phyloP scores from a whole-genome alignment of 1,139 yeast genomes.

The Kurtzmaniella quercitrusa region DNA sequence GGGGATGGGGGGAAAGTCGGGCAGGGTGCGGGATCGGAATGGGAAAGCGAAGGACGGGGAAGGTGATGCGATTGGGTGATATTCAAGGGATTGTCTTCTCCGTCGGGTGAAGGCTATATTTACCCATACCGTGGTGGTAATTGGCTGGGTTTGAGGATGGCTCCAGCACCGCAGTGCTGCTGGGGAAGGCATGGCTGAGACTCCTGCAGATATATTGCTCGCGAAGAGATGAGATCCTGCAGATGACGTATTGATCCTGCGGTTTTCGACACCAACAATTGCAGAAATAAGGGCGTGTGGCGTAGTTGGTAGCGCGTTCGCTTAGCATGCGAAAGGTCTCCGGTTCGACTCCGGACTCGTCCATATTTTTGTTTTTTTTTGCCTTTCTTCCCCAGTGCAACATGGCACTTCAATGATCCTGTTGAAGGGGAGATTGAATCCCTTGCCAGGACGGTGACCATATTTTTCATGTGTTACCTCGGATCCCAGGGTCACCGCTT shows the following conservation, averaged over 20 bases:
- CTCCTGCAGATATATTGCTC: background rate
- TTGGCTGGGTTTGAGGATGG: background rate
- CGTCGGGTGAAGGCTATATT: no score
- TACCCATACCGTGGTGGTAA: no score
- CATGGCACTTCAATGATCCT: no score
- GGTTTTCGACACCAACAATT: background rate
- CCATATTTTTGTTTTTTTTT: slow-evolving; percentile 47
- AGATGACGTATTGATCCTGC: background rate
- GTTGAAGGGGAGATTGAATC: no score
- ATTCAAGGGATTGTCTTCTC: no score
- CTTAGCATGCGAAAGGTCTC: slow-evolving; percentile 89
- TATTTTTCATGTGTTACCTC: no score
- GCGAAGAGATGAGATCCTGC: background rate
- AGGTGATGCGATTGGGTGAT: no score
- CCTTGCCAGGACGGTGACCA: no score
- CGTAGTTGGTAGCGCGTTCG: slow-evolving; percentile 92
- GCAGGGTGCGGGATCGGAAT: no score
- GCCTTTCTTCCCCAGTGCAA: background rate
- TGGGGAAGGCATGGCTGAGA: background rate
- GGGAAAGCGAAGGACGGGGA: no score
- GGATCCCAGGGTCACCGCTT: no score
- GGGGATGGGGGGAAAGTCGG: background rate
- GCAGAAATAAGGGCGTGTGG: slow-evolving; percentile 63
- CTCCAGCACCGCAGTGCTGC: background rate
- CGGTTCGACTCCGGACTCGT: slow-evolving; percentile 91